A percentile compares a stretch with the other conserved stretches of the same genome.
phyloP scores from a whole-genome alignment of 768 basidiomycete species.

The Boletus tylopilopsis region DNA sequence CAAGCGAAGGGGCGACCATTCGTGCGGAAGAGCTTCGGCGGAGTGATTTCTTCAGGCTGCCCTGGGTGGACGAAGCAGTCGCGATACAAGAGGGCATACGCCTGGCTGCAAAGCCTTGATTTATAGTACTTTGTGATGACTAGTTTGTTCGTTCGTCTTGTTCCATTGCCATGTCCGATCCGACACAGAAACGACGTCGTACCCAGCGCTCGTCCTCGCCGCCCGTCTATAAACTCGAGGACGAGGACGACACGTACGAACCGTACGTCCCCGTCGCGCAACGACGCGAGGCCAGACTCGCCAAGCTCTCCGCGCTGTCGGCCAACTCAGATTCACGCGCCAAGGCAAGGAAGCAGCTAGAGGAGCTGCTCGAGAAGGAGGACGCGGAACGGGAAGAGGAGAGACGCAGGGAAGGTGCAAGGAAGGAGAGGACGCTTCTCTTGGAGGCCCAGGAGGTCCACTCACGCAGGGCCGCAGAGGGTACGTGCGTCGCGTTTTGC shows the following conservation, averaged over 20 bases:
- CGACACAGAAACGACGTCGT: slow-evolving; percentile 48
- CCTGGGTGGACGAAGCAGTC: too few species aligned
- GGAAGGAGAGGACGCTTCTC: slow-evolving; percentile 84
- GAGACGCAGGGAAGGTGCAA: slow-evolving; percentile 60
- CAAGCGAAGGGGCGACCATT: too few species aligned
- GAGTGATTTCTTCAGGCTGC: slow-evolving; percentile 87
- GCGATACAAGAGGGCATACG: too few species aligned
- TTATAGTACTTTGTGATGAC: too few species aligned
- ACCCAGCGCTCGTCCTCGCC: slow-evolving; percentile 55
- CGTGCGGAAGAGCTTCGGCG: slow-evolving; percentile 85
- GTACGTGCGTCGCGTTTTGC: slow-evolving; percentile 40
- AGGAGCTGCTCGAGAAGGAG: slow-evolving; percentile 58
- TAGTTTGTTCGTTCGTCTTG: too few species aligned
- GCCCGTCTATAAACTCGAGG: slow-evolving; percentile 57
- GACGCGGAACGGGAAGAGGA: slow-evolving; percentile 83
- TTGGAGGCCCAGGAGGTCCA: slow-evolving; percentile 97
- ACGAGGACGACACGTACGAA: slow-evolving; percentile 62
- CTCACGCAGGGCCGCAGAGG: slow-evolving; percentile 73
- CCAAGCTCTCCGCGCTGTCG: slow-evolving; percentile 65
- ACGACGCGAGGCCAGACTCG: slow-evolving; percentile 75
- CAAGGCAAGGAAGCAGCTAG: slow-evolving; percentile 43
- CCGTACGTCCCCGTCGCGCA: slow-evolving; percentile 88
- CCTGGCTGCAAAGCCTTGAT: slow-evolving; percentile 49
- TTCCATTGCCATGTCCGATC: slow-evolving; percentile 23
- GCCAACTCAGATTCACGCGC: slow-evolving; percentile 49